Evolutionary conservation across 805 yeast genomes (phyloP), one percentile per base, ranked within the genome.

Genomic region (Candida bentonensis): DNA sequence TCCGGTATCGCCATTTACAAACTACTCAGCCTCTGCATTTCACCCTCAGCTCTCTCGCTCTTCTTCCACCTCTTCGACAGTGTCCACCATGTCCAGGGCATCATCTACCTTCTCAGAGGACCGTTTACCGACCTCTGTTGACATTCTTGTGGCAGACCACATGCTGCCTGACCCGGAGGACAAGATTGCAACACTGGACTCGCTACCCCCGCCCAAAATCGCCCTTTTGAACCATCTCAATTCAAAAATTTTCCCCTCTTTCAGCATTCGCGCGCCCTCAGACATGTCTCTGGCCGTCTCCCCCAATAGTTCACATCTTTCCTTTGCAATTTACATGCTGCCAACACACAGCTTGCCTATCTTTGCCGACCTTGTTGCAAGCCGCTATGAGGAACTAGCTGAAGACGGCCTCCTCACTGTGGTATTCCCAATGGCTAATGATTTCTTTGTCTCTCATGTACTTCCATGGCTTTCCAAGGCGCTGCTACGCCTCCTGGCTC

Each of bases 401-500:
- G 48, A 52, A 1, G 56, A 51, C 22, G 58, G 59, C 15, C 34
- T 49, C 26, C 44, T 54, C 44, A 36, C 55, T 11, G 21, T 53
- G 11, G 41, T 44, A 25, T 52, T 47, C 42, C 59, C 59, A 3
- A 44, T 54, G 5, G 51, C 56, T 9, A 30, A 41, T 36, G 30
- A 39, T 4, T 49, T 55, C 42, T 53, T 45, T 48, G 27, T 39
- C 17, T 40, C 49, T 34, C 44, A 45, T 21, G 47, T 52, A 15
- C 36, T 54, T 21, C 52, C 52, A 3, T 50, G 53, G 17, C 51
- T 55, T 2, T 58, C 55, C 33, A 46, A 44, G 20, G 48, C 55
- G 2, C 49, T 55, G 26, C 52, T 49, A 15, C 52, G 49, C 13
- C 48, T 55, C 43, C 46, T 55, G 34, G 57, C 59, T 2, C 51